Evolutionary conservation across 257 asterid genomes (phyloP).

Genomic region (Solanum piurae): DNA sequence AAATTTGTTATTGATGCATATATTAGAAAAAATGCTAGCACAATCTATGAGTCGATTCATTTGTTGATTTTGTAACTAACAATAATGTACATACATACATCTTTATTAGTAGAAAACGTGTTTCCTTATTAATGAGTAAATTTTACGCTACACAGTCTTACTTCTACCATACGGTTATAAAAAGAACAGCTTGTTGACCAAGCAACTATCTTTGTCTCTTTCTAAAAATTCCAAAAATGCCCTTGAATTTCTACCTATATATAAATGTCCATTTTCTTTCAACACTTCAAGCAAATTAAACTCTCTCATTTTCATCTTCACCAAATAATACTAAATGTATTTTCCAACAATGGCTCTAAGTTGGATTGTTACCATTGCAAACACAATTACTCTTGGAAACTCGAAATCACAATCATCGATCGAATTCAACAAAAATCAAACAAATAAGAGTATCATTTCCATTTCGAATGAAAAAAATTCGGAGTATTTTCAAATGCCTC

Average conservation of each 20-base stretch:
- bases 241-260: neutral
- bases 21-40: neutral
- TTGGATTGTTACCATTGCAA: neutral
- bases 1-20: neutral
- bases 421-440: neutral
- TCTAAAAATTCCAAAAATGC: neutral
- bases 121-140: neutral
- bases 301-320: neutral
- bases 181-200: neutral
- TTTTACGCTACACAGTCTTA: neutral
- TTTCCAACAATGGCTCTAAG: neutral
- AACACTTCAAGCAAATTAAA: neutral
- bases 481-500: constrained; percentile 14
- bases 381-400: constrained; percentile 1
- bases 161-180: neutral
- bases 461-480: neutral
- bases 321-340: neutral
- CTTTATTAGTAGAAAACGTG: neutral
- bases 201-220: neutral
- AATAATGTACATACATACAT: neutral
- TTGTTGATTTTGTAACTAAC: neutral
- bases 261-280: neutral
- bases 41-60: neutral
- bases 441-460: neutral
- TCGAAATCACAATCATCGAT: neutral